A percentile compares a stretch with the other conserved stretches of the same genome.
Conservation (phyloP, 345 rosid genomes). For the Balakata baccata region DNA sequence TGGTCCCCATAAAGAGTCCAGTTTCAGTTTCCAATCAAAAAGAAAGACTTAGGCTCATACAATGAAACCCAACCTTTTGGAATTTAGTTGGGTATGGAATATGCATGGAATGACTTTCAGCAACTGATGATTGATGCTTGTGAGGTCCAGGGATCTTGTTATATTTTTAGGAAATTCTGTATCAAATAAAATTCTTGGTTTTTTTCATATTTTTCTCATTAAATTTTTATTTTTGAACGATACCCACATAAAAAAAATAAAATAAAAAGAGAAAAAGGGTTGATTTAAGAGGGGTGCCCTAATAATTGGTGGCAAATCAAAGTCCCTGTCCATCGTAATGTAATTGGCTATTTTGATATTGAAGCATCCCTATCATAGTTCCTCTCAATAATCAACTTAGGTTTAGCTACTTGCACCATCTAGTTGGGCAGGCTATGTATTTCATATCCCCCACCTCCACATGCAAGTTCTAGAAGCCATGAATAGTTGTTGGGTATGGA, state of each 20-base stretch:
- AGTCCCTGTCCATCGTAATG: no score
- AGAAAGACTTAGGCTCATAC: not conserved
- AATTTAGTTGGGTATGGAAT: slow-evolving; percentile 7
- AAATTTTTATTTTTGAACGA: no score
- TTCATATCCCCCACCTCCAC: no score
- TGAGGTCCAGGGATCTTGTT: not conserved
- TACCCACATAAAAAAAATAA: no score
- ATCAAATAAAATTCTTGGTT: not conserved
- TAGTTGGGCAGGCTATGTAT: no score
- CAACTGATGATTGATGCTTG: not conserved
- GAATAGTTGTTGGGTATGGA: no score
- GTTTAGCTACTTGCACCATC: no score
- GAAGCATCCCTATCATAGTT: not conserved
- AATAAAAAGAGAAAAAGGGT: no score
- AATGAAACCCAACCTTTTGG: not conserved
- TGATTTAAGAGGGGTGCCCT: not conserved
- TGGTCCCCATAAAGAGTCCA: not conserved
- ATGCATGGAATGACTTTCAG: not conserved
- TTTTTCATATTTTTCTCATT: no score
- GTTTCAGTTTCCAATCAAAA: not conserved
- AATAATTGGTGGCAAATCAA: no score
- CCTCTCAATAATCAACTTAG: no score
- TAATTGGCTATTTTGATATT: not conserved
- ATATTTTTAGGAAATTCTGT: not conserved
- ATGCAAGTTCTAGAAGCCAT: no score